Conservation (phyloP, 2,329 filamentous ascomycete species). For the Emydomyces testavorans region DNA sequence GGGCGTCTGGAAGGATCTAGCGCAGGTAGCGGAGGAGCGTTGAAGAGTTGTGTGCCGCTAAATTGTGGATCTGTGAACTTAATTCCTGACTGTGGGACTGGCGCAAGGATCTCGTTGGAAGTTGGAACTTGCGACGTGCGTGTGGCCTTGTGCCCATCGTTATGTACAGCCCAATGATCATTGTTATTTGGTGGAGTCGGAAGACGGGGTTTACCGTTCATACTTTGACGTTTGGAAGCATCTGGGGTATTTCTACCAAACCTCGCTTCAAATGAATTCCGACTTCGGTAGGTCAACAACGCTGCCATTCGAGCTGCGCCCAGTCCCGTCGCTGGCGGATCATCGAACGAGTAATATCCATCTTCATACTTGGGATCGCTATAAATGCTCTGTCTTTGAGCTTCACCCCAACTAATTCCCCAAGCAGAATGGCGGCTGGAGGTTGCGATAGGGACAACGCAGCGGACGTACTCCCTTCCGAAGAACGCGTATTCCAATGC, state of each 20-base stretch:
- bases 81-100: conserved; percentile 21
- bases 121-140: conserved; percentile 27
- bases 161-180: conserved; percentile 70
- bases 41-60: conserved; percentile 50
- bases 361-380: conserved; percentile 97
- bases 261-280: conserved; percentile 90
- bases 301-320: conserved; percentile 95
- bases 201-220: conserved; percentile 54
- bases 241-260: conserved; percentile 92
- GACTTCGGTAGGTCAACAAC: conserved; percentile 85
- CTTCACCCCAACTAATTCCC: conserved; percentile 50
- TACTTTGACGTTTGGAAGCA: conserved; percentile 68
- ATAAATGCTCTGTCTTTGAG: conserved; percentile 62
- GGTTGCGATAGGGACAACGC: conserved; percentile 46
- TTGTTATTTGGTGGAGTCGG: conserved; percentile 54
- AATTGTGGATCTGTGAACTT: conserved; percentile 56
- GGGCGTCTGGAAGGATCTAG: conserved; percentile 31
- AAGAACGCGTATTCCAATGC: conserved; percentile 54
- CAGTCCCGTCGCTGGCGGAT: conserved; percentile 75
- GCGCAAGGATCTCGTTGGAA: conserved; percentile 16
- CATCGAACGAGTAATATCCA: conserved; percentile 80
- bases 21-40: conserved; percentile 30
- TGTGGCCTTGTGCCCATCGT: conserved; percentile 62
- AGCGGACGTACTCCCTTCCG: conserved; percentile 51
- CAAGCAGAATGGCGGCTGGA: conserved; percentile 47